A percentile compares a stretch with the other conserved stretches of the same genome.
These are phyloP conservation scores for Penicillium paradoxum DNA, from an alignment of 495 filamentous ascomycete species.

Conservation along the genomic window DNA sequence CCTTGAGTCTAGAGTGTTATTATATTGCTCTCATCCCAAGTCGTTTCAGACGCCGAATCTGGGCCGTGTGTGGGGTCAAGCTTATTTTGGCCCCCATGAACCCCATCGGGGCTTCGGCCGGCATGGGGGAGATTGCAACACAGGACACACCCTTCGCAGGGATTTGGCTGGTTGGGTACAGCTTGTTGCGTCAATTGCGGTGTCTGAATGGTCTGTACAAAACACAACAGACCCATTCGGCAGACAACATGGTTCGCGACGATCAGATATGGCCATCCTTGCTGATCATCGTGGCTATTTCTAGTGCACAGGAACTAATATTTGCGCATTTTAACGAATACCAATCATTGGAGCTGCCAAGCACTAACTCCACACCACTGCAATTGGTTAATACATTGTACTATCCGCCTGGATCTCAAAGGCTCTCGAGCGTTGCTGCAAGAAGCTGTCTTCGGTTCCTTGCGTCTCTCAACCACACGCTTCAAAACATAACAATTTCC, in stretches of 20 bases:
- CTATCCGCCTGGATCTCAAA: background rate
- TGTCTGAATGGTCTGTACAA: background rate
- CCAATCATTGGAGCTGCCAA: background rate
- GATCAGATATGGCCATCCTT: background rate
- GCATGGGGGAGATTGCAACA: background rate
- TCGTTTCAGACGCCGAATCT: background rate
- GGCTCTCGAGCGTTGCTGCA: slow-evolving; percentile 6
- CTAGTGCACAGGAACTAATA: background rate
- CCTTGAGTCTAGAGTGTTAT: background rate
- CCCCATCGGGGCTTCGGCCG: background rate
- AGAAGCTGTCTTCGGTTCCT: slow-evolving; percentile 1
- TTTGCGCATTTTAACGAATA: background rate
- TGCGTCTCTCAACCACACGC: slow-evolving; percentile 6
- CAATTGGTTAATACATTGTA: background rate
- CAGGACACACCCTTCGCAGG: background rate
- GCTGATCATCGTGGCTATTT: background rate
- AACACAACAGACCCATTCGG: background rate
- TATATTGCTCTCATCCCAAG: background rate
- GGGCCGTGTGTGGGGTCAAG: background rate
- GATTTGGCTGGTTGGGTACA: background rate
- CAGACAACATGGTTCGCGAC: slow-evolving; percentile 6
- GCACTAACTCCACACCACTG: background rate
- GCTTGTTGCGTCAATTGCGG: background rate
- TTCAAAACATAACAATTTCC: no score
- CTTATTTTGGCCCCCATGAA: background rate